Conservation (phyloP, 768 basidiomycete species). For the Psilocybe subaeruginosa region DNA sequence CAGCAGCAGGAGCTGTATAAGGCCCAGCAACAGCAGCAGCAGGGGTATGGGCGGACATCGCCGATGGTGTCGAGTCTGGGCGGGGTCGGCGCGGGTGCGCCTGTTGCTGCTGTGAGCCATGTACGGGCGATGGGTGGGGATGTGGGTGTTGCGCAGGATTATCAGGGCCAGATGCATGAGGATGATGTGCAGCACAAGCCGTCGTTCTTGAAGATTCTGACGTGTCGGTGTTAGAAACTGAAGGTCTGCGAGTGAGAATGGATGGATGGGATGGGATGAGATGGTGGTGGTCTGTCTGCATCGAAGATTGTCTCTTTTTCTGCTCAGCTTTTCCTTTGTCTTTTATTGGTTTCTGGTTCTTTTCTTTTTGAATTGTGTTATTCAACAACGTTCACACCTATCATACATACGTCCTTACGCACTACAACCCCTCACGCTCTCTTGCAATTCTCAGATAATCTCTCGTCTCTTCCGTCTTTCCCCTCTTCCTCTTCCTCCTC, state of each 20-base stretch:
- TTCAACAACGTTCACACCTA: background rate
- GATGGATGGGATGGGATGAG: too few species aligned
- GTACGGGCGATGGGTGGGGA: constrained; percentile 74
- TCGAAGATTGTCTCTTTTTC: background rate
- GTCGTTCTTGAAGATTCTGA: constrained; percentile 1
- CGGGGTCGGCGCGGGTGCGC: constrained; percentile 60
- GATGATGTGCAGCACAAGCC: constrained; percentile 20
- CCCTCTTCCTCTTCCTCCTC: background rate
- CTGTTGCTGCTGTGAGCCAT: constrained; percentile 72
- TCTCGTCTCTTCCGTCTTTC: background rate
- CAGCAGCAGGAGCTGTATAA: constrained; percentile 61
- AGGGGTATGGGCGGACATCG: constrained; percentile 73
- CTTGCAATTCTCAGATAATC: background rate
- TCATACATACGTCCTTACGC: background rate
- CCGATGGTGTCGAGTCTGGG: constrained; percentile 79
- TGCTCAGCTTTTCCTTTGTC: background rate
- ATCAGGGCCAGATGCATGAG: constrained; percentile 56
- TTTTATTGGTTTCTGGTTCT: background rate
- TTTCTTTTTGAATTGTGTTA: background rate
- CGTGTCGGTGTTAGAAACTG: background rate
- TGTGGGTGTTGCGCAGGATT: constrained; percentile 60
- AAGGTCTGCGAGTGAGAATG: background rate
- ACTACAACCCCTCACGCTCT: background rate
- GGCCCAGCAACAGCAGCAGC: constrained; percentile 39
- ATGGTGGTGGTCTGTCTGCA: too few species aligned